Evolutionary conservation across 768 basidiomycete genomes (phyloP).

Genomic region (Polyporus arcularius): DNA sequence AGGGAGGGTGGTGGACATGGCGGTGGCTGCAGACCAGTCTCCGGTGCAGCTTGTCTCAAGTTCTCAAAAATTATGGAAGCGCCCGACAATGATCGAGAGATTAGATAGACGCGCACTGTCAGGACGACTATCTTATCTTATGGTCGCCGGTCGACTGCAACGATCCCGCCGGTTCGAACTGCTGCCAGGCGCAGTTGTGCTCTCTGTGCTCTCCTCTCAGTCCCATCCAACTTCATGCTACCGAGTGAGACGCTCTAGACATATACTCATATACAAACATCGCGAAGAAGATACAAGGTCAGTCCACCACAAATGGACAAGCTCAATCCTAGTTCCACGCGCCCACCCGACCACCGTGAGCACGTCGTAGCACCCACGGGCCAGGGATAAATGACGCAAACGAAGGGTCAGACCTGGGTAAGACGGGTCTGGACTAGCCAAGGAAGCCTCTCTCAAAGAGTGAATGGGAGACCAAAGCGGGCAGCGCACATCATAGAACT

Average conservation of each 20-base stretch:
- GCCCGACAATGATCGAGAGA: slow-evolving; percentile 8
- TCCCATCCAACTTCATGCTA: too few relatives aligned
- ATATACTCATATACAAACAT: too few relatives aligned
- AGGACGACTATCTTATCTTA: slow-evolving; percentile 1
- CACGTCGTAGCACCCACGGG: background rate
- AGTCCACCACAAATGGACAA: too few relatives aligned
- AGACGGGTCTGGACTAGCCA: background rate
- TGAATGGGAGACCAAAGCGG: slow-evolving; percentile 3
- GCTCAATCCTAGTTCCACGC: background rate
- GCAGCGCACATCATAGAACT: slow-evolving; percentile 14
- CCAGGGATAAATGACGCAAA: background rate
- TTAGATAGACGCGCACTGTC: slow-evolving; percentile 9
- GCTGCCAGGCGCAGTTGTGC: too few relatives aligned
- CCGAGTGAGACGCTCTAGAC: too few relatives aligned
- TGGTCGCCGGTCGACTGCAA: background rate
- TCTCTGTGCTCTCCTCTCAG: too few relatives aligned
- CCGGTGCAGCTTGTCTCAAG: background rate
- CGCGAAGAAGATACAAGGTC: too few relatives aligned
- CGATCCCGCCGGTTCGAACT: background rate
- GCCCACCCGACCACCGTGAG: background rate
- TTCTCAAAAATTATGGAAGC: slow-evolving; percentile 3
- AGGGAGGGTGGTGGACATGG: slow-evolving; percentile 85
- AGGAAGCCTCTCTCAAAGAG: too few relatives aligned
- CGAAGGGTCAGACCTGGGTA: background rate
- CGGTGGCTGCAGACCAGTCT: background rate